A percentile compares a stretch with the other conserved stretches of the same genome.
Conservation (phyloP, 106 monocot species). For the Ottelia alismoides region DNA sequence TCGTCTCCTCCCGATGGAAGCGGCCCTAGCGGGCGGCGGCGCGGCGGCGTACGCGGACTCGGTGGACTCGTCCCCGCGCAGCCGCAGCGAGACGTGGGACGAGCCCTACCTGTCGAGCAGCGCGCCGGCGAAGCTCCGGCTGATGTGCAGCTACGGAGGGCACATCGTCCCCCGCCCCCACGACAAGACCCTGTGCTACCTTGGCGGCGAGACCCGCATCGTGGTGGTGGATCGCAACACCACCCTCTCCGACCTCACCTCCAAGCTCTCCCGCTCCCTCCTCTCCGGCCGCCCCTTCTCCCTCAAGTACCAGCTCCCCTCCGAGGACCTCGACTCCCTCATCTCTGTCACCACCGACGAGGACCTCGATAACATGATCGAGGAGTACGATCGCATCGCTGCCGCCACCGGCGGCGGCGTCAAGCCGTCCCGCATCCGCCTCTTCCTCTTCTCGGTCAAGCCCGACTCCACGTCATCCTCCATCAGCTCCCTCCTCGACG, state of each 20-base stretch:
- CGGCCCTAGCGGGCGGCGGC: slow-evolving; percentile 8
- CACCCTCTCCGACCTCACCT: slow-evolving; percentile 51
- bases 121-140: slow-evolving; percentile 42
- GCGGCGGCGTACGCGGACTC: slow-evolving; percentile 49
- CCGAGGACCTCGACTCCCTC: slow-evolving; percentile 94
- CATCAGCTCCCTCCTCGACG: slow-evolving; percentile 67
- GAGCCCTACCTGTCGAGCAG: slow-evolving; percentile 32
- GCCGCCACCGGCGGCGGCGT: slow-evolving; percentile 8
- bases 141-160: slow-evolving; percentile 97
- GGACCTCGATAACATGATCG: slow-evolving; percentile 97
- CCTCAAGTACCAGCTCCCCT: slow-evolving; percentile 94
- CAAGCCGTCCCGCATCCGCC: slow-evolving; percentile 31
- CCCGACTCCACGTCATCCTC: slow-evolving; percentile 54
- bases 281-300: slow-evolving; percentile 49
- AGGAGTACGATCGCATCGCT: slow-evolving; percentile 76
- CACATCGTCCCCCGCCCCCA: slow-evolving; percentile 92
- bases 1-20: not conserved
- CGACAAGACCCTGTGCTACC: slow-evolving; percentile 86
- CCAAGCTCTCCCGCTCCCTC: slow-evolving; percentile 55
- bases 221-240: slow-evolving; percentile 67
- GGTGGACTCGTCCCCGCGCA: slow-evolving; percentile 72
- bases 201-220: slow-evolving; percentile 91
- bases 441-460: slow-evolving; percentile 72
- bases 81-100: slow-evolving; percentile 82
- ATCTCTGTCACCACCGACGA: slow-evolving; percentile 92